These are phyloP conservation scores for Pyrus hybrid DNA, from an alignment of 331 rosid species.

Conservation along the genomic window DNA sequence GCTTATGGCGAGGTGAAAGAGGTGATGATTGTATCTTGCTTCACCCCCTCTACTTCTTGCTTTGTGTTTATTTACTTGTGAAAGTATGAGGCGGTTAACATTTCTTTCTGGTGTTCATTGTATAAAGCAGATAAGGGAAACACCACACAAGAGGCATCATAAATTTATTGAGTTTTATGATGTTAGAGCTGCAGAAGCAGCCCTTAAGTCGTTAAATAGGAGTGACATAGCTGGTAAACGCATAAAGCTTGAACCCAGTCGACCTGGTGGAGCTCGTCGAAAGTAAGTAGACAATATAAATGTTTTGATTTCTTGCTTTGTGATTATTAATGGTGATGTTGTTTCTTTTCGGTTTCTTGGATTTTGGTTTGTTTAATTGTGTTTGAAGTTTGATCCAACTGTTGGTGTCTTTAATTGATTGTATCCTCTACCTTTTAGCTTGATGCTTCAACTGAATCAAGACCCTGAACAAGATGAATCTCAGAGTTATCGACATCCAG, in stretches of 20 bases:
- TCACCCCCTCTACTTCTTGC: not conserved
- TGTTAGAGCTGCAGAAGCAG: slow-evolving; percentile 81
- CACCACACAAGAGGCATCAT: slow-evolving; percentile 88
- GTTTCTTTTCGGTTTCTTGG: slow-evolving; percentile 3
- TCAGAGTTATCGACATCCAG: slow-evolving; percentile 47
- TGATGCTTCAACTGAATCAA: slow-evolving; percentile 79
- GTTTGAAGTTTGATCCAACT: not conserved
- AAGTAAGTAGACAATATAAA: slow-evolving; percentile 41
- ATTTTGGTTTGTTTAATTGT: not conserved
- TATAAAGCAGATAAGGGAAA: slow-evolving; percentile 76
- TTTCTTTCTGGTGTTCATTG: slow-evolving; percentile 11
- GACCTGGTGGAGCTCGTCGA: slow-evolving; percentile 91
- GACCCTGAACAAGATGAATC: slow-evolving; percentile 84
- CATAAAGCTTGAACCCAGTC: slow-evolving; percentile 88
- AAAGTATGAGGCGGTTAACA: slow-evolving; percentile 1
- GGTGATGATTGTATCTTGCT: slow-evolving; percentile 38
- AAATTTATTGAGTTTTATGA: slow-evolving; percentile 81
- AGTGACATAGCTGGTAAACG: slow-evolving; percentile 90
- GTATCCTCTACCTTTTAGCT: slow-evolving; percentile 30
- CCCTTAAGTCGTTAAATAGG: slow-evolving; percentile 74
- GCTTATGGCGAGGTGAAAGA: slow-evolving; percentile 91
- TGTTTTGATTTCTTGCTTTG: slow-evolving; percentile 2
- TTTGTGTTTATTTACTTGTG: not conserved
- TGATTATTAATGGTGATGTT: not conserved
- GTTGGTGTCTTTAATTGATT: slow-evolving; percentile 12